Conservation (phyloP, 225 moss, liverwort and hornwort species). For the Takakia lepidozioides region DNA sequence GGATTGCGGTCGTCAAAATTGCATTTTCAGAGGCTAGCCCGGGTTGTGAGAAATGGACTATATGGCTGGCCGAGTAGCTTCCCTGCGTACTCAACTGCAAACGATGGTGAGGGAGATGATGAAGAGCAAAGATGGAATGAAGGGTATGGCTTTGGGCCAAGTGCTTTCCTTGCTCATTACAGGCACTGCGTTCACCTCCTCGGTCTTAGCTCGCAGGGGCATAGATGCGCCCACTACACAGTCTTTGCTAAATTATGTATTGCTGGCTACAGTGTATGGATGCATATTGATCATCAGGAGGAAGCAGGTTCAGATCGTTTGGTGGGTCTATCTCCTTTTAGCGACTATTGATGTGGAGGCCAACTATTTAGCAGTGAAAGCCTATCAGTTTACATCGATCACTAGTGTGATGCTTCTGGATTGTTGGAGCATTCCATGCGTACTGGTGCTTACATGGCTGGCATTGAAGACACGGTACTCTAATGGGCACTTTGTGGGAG, state of each 20-base stretch:
- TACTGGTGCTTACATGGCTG: slow-evolving; percentile 32
- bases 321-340: slow-evolving; percentile 32
- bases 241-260: slow-evolving; percentile 26
- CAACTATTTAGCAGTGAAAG: slow-evolving; percentile 35
- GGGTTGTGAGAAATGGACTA: too few species aligned
- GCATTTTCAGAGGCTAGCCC: too few species aligned
- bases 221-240: slow-evolving; percentile 40
- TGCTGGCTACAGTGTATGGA: slow-evolving; percentile 29
- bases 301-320: neutral
- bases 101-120: too few species aligned
- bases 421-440: slow-evolving; percentile 46
- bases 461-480: slow-evolving; percentile 32
- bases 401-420: slow-evolving; percentile 56
- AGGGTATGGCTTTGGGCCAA: slow-evolving; percentile 31
- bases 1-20: too few species aligned
- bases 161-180: slow-evolving; percentile 34
- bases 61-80: too few species aligned
- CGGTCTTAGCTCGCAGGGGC: slow-evolving; percentile 26
- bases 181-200: slow-evolving; percentile 32
- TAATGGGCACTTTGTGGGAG: slow-evolving; percentile 33
- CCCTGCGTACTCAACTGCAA: too few species aligned
- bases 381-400: slow-evolving; percentile 46
- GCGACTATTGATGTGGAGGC: slow-evolving; percentile 48
- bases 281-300: slow-evolving; percentile 12
- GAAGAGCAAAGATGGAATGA: slow-evolving; percentile 1